Evolutionary conservation across 179 eudicot genomes (phyloP).

Genomic region (Heliamphora pulchella): DNA sequence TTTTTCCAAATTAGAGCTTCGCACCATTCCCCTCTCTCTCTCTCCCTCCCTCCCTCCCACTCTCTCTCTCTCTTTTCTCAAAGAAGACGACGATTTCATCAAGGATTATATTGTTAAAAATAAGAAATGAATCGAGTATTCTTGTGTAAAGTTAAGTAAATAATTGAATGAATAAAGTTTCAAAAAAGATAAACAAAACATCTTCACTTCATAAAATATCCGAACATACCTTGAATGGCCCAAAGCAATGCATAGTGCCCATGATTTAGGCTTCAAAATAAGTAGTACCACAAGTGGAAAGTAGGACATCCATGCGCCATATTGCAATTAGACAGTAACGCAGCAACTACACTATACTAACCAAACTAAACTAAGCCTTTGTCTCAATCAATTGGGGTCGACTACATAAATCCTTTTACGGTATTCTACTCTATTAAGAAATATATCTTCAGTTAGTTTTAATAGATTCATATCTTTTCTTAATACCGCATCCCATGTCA

Average conservation of each 20-base stretch:
- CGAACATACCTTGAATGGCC: not conserved
- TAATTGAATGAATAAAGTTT: not conserved
- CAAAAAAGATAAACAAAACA: not conserved
- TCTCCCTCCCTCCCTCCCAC: too few relatives aligned
- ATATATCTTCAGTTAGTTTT: too few relatives aligned
- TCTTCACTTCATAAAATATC: not conserved
- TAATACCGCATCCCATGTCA: too few relatives aligned
- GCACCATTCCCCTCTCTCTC: not conserved
- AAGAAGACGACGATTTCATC: constrained; percentile 9
- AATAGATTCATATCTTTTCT: too few relatives aligned
- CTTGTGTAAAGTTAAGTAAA: not conserved
- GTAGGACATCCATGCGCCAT: not conserved
- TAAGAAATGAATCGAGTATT: not conserved
- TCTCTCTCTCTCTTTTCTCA: not conserved
- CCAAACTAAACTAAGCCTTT: too few relatives aligned
- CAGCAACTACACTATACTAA: too few relatives aligned
- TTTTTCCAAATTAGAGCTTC: not conserved
- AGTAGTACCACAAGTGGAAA: not conserved
- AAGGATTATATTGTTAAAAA: not conserved
- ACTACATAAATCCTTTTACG: too few relatives aligned
- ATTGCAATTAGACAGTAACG: too few relatives aligned
- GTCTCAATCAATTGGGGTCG: too few relatives aligned
- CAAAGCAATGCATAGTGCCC: constrained; percentile 10
- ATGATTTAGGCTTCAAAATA: not conserved
- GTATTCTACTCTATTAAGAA: too few relatives aligned